Percentiles rank a stretch among this genome's conserved stretches.
phyloP scores from a whole-genome alignment of 148 eudicot genomes.

The Persicaria maculosa region DNA sequence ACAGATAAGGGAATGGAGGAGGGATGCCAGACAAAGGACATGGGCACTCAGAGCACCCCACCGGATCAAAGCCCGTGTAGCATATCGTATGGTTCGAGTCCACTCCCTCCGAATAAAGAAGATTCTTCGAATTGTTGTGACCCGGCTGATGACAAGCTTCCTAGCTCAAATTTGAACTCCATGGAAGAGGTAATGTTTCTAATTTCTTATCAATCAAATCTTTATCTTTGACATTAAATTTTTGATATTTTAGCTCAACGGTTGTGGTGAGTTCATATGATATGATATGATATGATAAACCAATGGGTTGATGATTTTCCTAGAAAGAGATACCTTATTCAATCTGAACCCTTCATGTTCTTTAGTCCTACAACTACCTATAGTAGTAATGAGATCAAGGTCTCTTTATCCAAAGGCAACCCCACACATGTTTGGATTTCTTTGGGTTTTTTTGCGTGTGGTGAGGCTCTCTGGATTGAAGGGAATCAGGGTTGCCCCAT shows the following conservation, averaged over 20 bases:
- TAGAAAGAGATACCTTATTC: background rate
- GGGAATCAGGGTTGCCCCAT: constrained; percentile 13
- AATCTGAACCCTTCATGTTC: constrained; percentile 6
- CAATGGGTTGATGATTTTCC: background rate
- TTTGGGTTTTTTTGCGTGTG: background rate
- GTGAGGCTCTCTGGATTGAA: constrained; percentile 3
- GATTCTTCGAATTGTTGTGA: constrained; percentile 27
- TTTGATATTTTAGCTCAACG: background rate
- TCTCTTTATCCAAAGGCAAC: background rate
- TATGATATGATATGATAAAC: background rate
- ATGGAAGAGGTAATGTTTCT: constrained; percentile 34
- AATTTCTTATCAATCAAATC: background rate
- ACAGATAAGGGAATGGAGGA: background rate
- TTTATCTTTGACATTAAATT: background rate
- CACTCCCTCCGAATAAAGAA: constrained; percentile 51
- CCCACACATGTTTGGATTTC: constrained; percentile 5
- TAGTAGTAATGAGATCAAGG: constrained; percentile 2
- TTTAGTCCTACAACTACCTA: background rate
- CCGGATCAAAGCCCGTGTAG: constrained; percentile 41
- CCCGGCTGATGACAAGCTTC: constrained; percentile 33
- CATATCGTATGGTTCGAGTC: constrained; percentile 31
- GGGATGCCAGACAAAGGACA: constrained; percentile 50
- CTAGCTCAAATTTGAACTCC: constrained; percentile 25
- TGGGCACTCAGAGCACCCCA: constrained; percentile 68
- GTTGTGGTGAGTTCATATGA: background rate